Base-by-base conservation (phyloP, 208 protist genomes). In the Kentomonas sorsogonicus region DNA sequence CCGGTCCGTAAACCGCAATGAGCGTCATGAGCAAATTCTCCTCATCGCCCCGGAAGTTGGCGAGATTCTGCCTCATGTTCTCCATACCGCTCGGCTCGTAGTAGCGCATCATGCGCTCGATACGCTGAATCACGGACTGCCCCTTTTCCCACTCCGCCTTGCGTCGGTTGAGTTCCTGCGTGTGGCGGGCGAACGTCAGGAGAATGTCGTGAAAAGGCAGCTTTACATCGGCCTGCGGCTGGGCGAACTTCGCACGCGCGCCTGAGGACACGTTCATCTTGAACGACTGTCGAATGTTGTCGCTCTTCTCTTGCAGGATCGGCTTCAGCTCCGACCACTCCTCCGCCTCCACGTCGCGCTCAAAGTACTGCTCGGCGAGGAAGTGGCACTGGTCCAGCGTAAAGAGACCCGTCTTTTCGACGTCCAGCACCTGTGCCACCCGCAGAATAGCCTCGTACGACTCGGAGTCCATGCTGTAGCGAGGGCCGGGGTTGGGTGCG, bases 301-400 rank as follows among this genome's bases (percentile, higher is more conserved):
- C 36, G 16, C 66, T 66, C 48, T 66, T 69, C 31, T 62, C 55
- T 38, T 55, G 54, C 23, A 82, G 60, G 38, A 74, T 51, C 3
- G 54, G 57, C 36, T 34, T 48, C 45, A 83, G 78, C 7, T 43
- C 44, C 3, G 15, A 23, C 80, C 80, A 82, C 57, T 88, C 80
- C 18, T 23, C 33, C 13, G 52, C 46, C 13, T 41, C 40, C 1
- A 84, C 47, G 55, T 79, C 72, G 18, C 80, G 65, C 60, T 73
- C 60, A 44, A 79, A 73, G 60, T 84, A 84, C 60, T 84, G 63
- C 57, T 84, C 80, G 0, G 68, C 80, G 13, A 88, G 46, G 25
- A 72, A 47, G 22, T 59, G 63, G 33, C 67, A 72, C 59, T 88
- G 69, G 13, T 79, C 76, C 22, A 75, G 36, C 9, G 63, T 74